Evolutionary conservation across 1,139 yeast species (phyloP), one percentile per base, ranked within the genome.

Genomic region (Kodamaea sp.): DNA sequence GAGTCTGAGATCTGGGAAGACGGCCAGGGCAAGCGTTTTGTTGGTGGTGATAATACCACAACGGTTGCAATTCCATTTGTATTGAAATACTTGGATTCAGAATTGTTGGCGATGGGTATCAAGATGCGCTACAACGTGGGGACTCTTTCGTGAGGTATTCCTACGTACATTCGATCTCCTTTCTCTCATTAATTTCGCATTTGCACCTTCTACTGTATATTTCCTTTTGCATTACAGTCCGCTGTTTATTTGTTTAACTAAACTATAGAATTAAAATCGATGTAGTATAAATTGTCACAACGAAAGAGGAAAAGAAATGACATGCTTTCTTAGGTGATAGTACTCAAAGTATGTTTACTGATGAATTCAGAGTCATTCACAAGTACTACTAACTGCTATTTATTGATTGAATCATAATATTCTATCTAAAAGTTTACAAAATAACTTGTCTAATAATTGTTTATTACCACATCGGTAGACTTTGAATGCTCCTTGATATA

Each of bases 61-160:
- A 85, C 96, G 1, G 95, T 94, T 47, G 97, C 97, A 32, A 84
- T 94, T 61, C 99, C 99, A 42, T 92, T 89, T 61, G 98, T 94
- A 30, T 78, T 94, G 73, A 85, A 90, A 62, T 94, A 92, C 61
- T 74, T 94, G 62, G 97, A 92, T 57, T 87, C 96, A 26, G 99
- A 94, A 64, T 75, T 94, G 53, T 81, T 95, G 10, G 98, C 98
- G 15, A 94, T 94, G 98, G 98, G 98, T 67, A 90, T 94, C 53
- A 83, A 84, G 63, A 76, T 92, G 84, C 80, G 84, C 49, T 88
- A 86, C 67, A 84, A 86, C 55, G 92, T 88, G 30, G 40, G 10
- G 39, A 79, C 75, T 43, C 88, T 88, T 39, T 69, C 68, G 54
- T 75, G 24, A 23, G 49, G 35, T 22, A 6, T 26, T 11, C 20